Base-by-base conservation (phyloP, 1,284 basidiomycete species). In the Tilletia walkeri region DNA sequence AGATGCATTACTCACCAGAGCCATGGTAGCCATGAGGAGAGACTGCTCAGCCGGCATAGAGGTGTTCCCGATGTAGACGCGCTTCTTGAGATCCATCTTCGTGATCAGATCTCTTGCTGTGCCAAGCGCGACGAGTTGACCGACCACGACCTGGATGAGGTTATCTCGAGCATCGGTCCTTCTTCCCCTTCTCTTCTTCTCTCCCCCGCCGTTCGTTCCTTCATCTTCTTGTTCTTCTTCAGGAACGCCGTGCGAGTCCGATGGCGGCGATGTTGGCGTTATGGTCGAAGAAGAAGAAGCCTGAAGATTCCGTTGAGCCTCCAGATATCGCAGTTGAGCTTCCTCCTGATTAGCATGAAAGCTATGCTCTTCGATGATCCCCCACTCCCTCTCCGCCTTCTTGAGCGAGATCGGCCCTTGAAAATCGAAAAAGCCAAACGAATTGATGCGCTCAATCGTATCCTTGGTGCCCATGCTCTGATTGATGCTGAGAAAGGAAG, bases 41-140 rank as follows among this genome's bases (percentile, higher is more conserved):
- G 93, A 94, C 74, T 97, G 91, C 81, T 97, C 94, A 0, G 94
- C 89, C 79, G 98, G 95, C 96, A 99, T 99, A 77, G 92, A 93
- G 0, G 96, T 99, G 78, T 96, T 99, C 9, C 96, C 95, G 82
- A 90, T 98, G 82, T 93, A 82, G 41, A 86, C 86, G 6, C 96
- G 88, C 80, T 93, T 93, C 84, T 97, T 98, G 69, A 99, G 90
- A 76, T 94, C 83, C 69, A 85, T 85, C 47, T 74, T 73, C 67
- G 84, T 83, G 50, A 85, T 80, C 54, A 85, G 72, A 67, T 80
- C 74, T 72, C 67, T 47, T 9, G 78, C 80, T 67, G 54, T 77
- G 70, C 36, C 67, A 48, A 68, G 67, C 48, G 65, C 63, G 67
- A 77, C 71, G 39, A 72, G 73, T 30, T 76, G 71, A 1, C 78